Base-by-base conservation (phyloP, 805 yeast species). In the Cyberlindnera euphorbiiphila region DNA sequence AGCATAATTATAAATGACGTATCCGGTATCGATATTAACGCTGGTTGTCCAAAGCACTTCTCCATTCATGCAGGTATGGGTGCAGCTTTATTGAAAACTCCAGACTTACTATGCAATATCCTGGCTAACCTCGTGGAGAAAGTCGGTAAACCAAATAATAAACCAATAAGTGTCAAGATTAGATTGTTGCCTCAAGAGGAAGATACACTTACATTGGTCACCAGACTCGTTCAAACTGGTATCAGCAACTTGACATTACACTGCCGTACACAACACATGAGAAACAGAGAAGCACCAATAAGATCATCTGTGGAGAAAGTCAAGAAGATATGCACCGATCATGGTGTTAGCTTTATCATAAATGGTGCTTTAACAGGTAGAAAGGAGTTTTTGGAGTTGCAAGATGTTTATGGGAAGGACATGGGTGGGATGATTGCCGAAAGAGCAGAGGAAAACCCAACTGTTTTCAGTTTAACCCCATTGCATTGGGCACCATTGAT, bases 1-100 rank as follows among this genome's bases (percentile, higher is more conserved):
- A 64, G 72, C 36, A 69, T 81, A 29, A 85, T 93, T 4, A 86
- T 89, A 8, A 55, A 68, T 2, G 98, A 93, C 59, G 98, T 93
- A 3, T 88, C 78, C 46, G 98, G 95, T 8, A 83, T 93, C 5
- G 98, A 93, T 57, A 71, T 93, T 41, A 93, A 93, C 59, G 87
- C 96, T 20, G 98, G 98, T 5, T 93, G 98, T 62, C 98, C 98
- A 4, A 93, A 91, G 58, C 97, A 88, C 49, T 93, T 93, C 54
- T 84, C 95, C 1, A 72, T 88, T 3, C 98, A 93, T 60, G 71
- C 94, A 0, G 98, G 98, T 1, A 93, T 93, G 98, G 98, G 98
- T 5, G 96, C 98, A 3, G 97, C 96, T 1, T 66, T 93, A 31
- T 66, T 93, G 38, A 66, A 71, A 22, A 85, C 89, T 0, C 97